Evolutionary conservation across 306 rosid species (phyloP).

Genomic region (Lathyrus aphaca): DNA sequence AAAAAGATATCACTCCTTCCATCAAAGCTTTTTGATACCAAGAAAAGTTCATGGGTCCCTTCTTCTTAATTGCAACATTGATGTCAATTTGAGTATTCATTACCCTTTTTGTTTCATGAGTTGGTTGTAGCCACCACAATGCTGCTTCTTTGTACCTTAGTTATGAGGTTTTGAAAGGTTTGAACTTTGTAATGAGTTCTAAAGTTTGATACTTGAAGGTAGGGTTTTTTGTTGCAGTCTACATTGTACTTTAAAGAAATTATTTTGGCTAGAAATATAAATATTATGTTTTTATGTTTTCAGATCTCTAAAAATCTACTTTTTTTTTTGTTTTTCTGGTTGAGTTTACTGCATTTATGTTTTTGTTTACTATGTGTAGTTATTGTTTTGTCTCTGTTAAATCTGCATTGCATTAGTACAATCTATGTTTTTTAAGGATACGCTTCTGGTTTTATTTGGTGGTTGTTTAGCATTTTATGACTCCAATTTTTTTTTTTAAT

Average conservation of each 20-base stretch:
- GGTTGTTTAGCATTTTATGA: slow-evolving; percentile 28
- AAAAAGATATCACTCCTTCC: slow-evolving; percentile 28
- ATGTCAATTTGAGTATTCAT: slow-evolving; percentile 55
- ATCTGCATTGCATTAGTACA: slow-evolving; percentile 38
- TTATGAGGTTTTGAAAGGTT: slow-evolving; percentile 27
- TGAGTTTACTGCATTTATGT: slow-evolving; percentile 44
- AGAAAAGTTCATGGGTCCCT: slow-evolving; percentile 60
- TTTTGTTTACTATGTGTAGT: slow-evolving; percentile 36
- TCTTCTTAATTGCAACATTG: slow-evolving; percentile 55
- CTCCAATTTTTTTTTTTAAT: slow-evolving; percentile 25
- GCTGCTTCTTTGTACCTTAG: slow-evolving; percentile 33
- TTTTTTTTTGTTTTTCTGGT: slow-evolving; percentile 40
- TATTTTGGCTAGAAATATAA: slow-evolving; percentile 49
- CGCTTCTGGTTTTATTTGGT: slow-evolving; percentile 36
- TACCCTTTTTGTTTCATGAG: slow-evolving; percentile 49
- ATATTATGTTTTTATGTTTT: slow-evolving; percentile 41
- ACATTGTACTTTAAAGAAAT: slow-evolving; percentile 48
- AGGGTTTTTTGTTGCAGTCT: slow-evolving; percentile 21
- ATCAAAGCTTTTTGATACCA: slow-evolving; percentile 45
- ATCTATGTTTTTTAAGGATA: slow-evolving; percentile 21
- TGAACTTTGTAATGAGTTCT: slow-evolving; percentile 34
- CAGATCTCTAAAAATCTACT: slow-evolving; percentile 54
- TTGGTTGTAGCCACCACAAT: slow-evolving; percentile 40
- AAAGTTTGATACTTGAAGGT: slow-evolving; percentile 40
- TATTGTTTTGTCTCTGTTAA: slow-evolving; percentile 33